Evolutionary conservation across 352 stramenopile species (phyloP), one percentile per base, ranked within the genome.

Genomic region (Phytophthora aleatoria): DNA sequence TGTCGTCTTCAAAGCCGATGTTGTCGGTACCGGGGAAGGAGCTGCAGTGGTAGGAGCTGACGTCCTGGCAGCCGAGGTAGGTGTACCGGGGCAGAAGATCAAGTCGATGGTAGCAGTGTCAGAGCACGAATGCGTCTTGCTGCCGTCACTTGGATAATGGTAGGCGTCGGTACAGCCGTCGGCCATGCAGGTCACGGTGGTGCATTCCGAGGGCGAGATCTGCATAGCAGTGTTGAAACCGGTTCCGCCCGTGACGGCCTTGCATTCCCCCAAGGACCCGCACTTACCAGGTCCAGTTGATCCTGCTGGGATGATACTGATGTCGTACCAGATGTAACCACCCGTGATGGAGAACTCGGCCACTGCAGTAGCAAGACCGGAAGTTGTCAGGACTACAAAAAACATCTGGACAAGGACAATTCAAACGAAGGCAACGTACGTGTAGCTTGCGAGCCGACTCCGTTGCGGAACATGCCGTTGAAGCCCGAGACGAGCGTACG

Each of bases 401-500:
- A 58, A 16, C 41, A 59, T 9, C 35, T 10, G 9, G 33, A 41
- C 16, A 13, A 27, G 12, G 39, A 10, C 26, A 55, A 15, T 1
- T 33, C 20, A 27, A 41, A 12, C 10, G 30, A 45, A 39, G 20
- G 3, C 5, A 3, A 57, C 65, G 12, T 66, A 73, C 65, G 16
- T 33, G 75, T 90, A 13, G 81, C 81, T 50, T 86, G 61, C 16
- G 74, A 58, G 28, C 47, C 60, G 11, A 53, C 43, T 48, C 79
- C 77, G 45, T 89, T 73, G 64, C 82, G 82, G 53, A 89, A 91
- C 79, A 91, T 89, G 67, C 74, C 76, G 55, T 64, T 73, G 51
- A 75, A 88, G 10, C 76, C 77, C 13, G 50, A 43, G 9, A 64
- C 12, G 13, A 89, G 71, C 16, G 65, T 68, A 5, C 71, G 67